Percentiles rank a stretch among this genome's conserved stretches.
These are phyloP conservation scores for Anaeramoeba ignava DNA, from an alignment of 78 protist genomes.

Conservation along the genomic window DNA sequence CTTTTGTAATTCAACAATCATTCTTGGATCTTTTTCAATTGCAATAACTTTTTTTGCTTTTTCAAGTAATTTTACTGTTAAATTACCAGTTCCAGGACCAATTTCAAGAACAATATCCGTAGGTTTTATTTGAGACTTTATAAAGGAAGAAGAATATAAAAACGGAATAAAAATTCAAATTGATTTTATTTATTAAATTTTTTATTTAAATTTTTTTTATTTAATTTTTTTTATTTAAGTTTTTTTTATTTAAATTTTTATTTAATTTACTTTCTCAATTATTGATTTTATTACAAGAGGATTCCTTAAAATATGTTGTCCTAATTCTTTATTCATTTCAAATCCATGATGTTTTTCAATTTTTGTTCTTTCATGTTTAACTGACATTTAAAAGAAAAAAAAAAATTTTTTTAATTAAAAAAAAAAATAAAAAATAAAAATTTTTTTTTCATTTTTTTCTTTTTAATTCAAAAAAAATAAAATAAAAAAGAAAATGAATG, in stretches of 20 bases:
- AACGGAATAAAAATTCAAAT: background rate
- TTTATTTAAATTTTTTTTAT: background rate
- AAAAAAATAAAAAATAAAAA: too few species aligned
- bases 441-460: too few species aligned
- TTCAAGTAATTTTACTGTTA: slow-evolving; percentile 84
- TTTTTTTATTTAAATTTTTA: background rate
- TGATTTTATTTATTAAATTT: background rate
- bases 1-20: slow-evolving; percentile 94
- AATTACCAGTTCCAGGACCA: slow-evolving; percentile 98
- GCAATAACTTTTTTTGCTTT: slow-evolving; percentile 73
- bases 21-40: slow-evolving; percentile 88
- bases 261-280: background rate
- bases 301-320: background rate
- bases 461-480: too few species aligned
- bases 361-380: too few species aligned
- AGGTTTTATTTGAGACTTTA: background rate
- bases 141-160: background rate
- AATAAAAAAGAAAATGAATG: too few species aligned
- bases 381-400: too few species aligned
- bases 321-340: background rate
- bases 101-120: slow-evolving; percentile 59
- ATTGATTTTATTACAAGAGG: background rate
- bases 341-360: too few species aligned
- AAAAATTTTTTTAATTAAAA: too few species aligned
- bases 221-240: background rate